Conservation (phyloP, 2,329 filamentous ascomycete species). For the Epichloe sibirici region DNA sequence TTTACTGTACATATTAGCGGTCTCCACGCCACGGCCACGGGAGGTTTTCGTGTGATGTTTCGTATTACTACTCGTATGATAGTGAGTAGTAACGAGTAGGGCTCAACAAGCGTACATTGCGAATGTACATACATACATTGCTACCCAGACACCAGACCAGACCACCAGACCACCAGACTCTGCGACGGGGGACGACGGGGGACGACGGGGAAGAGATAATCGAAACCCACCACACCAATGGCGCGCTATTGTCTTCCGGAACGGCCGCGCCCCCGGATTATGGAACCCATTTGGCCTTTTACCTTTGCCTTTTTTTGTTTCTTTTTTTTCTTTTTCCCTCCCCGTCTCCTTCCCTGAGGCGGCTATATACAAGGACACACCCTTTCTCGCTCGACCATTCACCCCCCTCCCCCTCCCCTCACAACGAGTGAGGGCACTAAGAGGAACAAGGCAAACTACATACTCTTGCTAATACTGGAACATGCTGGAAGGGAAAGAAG, state of each 20-base stretch:
- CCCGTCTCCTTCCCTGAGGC: conserved; percentile 2
- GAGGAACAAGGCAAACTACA: not conserved
- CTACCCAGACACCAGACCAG: too few relatives aligned
- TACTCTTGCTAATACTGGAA: not conserved
- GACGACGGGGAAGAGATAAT: not conserved
- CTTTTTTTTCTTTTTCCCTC: conserved; percentile 4
- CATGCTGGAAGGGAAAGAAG: not conserved
- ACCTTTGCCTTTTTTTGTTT: not conserved
- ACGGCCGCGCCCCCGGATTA: conserved; percentile 10
- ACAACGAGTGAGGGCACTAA: not conserved
- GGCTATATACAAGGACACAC: too few relatives aligned
- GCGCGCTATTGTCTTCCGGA: conserved; percentile 14
- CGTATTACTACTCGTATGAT: not conserved
- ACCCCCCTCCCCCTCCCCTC: not conserved
- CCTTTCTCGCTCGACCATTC: not conserved
- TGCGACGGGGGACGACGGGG: not conserved
- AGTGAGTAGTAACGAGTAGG: too few relatives aligned
- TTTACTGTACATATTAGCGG: not conserved
- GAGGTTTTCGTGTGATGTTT: not conserved
- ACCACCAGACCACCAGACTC: not conserved
- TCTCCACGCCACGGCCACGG: not conserved
- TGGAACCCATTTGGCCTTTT: conserved; percentile 4
- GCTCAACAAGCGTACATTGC: too few relatives aligned
- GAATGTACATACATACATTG: not conserved
- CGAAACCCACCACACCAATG: conserved; percentile 1